Base-by-base conservation (phyloP, 257 asterid genomes). In the Salvia splendens region DNA sequence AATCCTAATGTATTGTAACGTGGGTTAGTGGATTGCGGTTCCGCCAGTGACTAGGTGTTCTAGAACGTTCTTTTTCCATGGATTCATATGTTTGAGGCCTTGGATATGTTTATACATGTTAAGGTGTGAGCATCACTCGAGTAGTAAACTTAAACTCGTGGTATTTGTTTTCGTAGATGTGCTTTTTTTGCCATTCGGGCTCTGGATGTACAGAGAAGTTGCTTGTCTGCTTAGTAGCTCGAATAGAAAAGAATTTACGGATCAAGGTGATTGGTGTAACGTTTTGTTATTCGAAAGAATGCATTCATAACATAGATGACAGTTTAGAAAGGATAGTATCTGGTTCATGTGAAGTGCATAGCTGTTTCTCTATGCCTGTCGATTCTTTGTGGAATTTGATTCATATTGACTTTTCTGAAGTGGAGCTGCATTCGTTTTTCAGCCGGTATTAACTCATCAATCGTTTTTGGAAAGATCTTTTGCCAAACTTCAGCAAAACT, bases 401-500 rank as follows among this genome's bases (percentile, higher is more conserved):
- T 24, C 30, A 24, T 24, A 24, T 24, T 24, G 30, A 24, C 30
- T 24, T 17, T 54, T 51, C 69, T 76, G 35, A 75, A 33, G 8
- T 58, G 24, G 20, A 41, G 32, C 42, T 45, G 49, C 61, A 20
- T 51, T 20, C 40, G 3, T 33, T 70, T 70, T 69, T 65, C 36
- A 36, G 50, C 45, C 16, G 12, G 43, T 14, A 2, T 8, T 3
- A 33, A 15, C 42, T 61, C 64, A 53, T 43, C 48, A 28, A 45
- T 66, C 4, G 57, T 64, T 43, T 43, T 8, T 35, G 38, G 8
- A 43, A 58, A 51, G 24, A 15, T 35, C 67, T 53, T 24, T 55
- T 74, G 42, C 68, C 49, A 24, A 67, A 38, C n/a, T 43, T 71
- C 66, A 32, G 20, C 65, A 3, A 12, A 55, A 43, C 68, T 54